Evolutionary conservation across 1,284 basidiomycete species (phyloP), one percentile per base, ranked within the genome.

Genomic region (Fistulinella cinereoalba): DNA sequence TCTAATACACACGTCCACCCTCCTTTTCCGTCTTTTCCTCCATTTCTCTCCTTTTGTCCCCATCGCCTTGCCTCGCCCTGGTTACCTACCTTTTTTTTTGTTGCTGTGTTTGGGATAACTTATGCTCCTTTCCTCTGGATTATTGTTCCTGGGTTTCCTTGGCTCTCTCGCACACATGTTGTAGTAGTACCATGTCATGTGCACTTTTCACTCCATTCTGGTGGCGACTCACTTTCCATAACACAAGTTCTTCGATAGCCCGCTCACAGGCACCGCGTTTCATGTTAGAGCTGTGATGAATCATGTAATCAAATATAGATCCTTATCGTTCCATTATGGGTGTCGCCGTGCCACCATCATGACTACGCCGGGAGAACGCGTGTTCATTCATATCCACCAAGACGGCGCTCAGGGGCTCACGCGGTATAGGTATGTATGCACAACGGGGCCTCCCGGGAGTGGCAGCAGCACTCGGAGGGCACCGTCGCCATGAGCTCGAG

Each of bases 171-270:
- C 55, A 60, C 52, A 36, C 57, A 58, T 60, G 57, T 45, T 27
- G 59, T 62, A 52, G 47, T 60, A 58, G 60, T 60, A 62, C 51
- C 22, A 57, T 58, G 56, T 41, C 38, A 48, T 57, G 58, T 49
- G 53, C 40, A 15, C n/a, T n/a, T n/a, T n/a, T n/a, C n/a, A n/a
- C n/a, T n/a, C n/a, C n/a, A n/a, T n/a, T n/a, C n/a, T n/a, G n/a
- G n/a, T n/a, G n/a, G n/a, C n/a, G n/a, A n/a, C n/a, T n/a, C n/a
- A n/a, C n/a, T n/a, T n/a, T n/a, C n/a, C n/a, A n/a, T n/a, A n/a
- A n/a, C n/a, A n/a, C n/a, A n/a, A n/a, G n/a, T n/a, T n/a, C n/a
- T n/a, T n/a, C n/a, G n/a, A n/a, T n/a, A n/a, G n/a, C n/a, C n/a
- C n/a, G n/a, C 9, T 36, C 13, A 27, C 25, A 27, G 25, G 25